Evolutionary conservation across 371 early-diverging fungal species (phyloP), one percentile per base, ranked within the genome.

Genomic region (Gilbertella persicaria): DNA sequence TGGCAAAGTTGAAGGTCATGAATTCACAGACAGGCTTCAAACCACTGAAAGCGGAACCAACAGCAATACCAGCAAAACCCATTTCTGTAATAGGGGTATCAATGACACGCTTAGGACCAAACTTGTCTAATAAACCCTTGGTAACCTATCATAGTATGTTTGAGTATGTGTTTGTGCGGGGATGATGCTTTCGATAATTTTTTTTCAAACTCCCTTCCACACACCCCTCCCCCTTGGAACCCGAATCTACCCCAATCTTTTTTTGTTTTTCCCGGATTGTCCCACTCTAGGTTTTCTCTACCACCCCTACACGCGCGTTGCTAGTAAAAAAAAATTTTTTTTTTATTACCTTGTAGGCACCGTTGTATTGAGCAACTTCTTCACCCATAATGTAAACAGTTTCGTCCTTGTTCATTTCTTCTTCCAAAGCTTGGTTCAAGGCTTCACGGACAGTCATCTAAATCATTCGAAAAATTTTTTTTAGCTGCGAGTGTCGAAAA

Each of bases 1-100:
- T 93, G 40, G 98, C 92, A 86, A 99, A 99, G 90, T 98, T 99
- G 83, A 93, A 98, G 45, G 99, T 99, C 99, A 99, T 99, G 83
- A 98, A 99, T 76, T 99, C 99, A 83, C 98, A 96, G 58, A 99
- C 88, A 36, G 99, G 99, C 83, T 90, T 93, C 38, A 99, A 83
- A 26, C 99, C 99, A 55, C 88, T 79, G 58, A 97, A 86, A 26
- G 97, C 96, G 35, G 99, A 89, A 56, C 99, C 99, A 41, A 97
- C 91, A 66, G 99, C 99, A 50, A 99, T 71, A 71, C 99, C 99
- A 58, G 98, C 94, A 67, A 99, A 97, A 50, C 99, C 99, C 82
- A 94, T 93, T 78, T 99, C 99, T 35, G 98, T 98, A 58, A 99
- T 99, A 26, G 99, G 99, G 44, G 99, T 99, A 78, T 99, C 99